Evolutionary conservation across 1,284 basidiomycete genomes (phyloP).

Genomic region (Apiotrichum gamsii): DNA sequence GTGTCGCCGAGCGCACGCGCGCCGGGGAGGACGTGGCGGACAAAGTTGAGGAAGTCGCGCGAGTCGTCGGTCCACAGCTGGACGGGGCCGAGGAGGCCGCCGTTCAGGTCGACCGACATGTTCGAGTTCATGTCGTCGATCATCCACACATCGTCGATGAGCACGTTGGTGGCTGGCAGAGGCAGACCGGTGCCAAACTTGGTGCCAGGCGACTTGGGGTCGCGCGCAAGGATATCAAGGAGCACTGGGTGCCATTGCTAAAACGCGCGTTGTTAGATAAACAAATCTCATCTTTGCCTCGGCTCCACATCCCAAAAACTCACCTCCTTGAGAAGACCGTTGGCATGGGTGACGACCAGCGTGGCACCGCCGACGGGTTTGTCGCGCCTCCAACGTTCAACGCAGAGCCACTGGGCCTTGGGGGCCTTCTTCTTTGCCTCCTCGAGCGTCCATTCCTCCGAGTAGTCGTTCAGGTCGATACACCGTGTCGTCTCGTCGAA

Average conservation of each 20-base stretch:
- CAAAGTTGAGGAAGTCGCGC: slow-evolving; percentile 46
- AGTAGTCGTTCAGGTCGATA: background rate
- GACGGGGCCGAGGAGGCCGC: slow-evolving; percentile 48
- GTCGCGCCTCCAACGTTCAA: slow-evolving; percentile 13
- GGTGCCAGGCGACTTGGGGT: background rate
- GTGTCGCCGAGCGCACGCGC: slow-evolving; percentile 2
- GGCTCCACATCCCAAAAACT: too few relatives aligned
- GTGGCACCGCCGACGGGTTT: slow-evolving; percentile 6
- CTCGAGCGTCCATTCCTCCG: slow-evolving; percentile 4
- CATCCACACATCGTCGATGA: slow-evolving; percentile 69
- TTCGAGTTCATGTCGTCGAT: slow-evolving; percentile 73
- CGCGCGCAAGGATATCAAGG: slow-evolving; percentile 44
- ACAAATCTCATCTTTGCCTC: background rate
- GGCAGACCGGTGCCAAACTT: slow-evolving; percentile 7
- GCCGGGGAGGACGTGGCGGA: slow-evolving; percentile 46
- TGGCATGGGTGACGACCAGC: slow-evolving; percentile 15
- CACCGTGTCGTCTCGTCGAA: background rate
- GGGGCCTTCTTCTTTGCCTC: slow-evolving; percentile 30
- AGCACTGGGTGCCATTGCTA: slow-evolving; percentile 59
- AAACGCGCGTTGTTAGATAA: too few relatives aligned
- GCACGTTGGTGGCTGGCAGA: slow-evolving; percentile 1
- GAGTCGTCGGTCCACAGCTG: slow-evolving; percentile 41
- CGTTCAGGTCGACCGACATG: slow-evolving; percentile 64
- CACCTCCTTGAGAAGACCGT: slow-evolving; percentile 53
- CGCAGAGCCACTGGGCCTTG: slow-evolving; percentile 32